These are phyloP conservation scores for Nephelium lappaceum DNA, from an alignment of 345 rosid species.

Conservation along the genomic window DNA sequence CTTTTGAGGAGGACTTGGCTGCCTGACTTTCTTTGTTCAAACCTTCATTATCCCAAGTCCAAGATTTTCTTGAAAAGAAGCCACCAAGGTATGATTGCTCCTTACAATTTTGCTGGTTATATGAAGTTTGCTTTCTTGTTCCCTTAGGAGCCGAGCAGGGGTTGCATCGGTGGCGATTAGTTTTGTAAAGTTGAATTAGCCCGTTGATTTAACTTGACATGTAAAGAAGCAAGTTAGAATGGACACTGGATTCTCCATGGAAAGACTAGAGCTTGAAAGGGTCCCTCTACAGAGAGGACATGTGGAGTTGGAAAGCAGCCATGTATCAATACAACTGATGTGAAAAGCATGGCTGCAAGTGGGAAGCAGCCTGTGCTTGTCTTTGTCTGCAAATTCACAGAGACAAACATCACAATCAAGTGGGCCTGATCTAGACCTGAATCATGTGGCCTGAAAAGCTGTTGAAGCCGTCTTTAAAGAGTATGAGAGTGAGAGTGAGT, in stretches of 20 bases:
- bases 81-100: conserved; percentile 69
- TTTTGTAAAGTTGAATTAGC: not conserved
- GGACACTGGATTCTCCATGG: conserved; percentile 29
- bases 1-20: conserved; percentile 93
- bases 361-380: conserved; percentile 71
- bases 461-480: conserved; percentile 70
- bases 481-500: conserved; percentile 48
- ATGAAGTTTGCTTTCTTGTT: too few relatives aligned
- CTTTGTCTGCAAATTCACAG: conserved; percentile 53
- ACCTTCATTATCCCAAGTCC: conserved; percentile 77
- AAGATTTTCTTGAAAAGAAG: conserved; percentile 69
- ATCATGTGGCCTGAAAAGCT: conserved; percentile 67
- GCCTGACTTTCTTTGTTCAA: conserved; percentile 84
- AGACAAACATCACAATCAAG: conserved; percentile 84
- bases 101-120: conserved; percentile 14
- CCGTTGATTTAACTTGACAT: not conserved
- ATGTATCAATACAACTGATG: conserved; percentile 64
- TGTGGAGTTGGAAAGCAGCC: conserved; percentile 84
- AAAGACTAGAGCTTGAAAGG: conserved; percentile 35
- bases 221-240: not conserved
- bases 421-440: conserved; percentile 76
- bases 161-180: not conserved
- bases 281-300: conserved; percentile 75
- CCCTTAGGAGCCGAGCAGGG: not conserved
- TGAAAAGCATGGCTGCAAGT: conserved; percentile 76